Percentiles rank a stretch among this genome's conserved stretches.
Evolutionary conservation across 202 grass and related monocot species (phyloP).

Genomic region (Alloteropsis angusta): DNA sequence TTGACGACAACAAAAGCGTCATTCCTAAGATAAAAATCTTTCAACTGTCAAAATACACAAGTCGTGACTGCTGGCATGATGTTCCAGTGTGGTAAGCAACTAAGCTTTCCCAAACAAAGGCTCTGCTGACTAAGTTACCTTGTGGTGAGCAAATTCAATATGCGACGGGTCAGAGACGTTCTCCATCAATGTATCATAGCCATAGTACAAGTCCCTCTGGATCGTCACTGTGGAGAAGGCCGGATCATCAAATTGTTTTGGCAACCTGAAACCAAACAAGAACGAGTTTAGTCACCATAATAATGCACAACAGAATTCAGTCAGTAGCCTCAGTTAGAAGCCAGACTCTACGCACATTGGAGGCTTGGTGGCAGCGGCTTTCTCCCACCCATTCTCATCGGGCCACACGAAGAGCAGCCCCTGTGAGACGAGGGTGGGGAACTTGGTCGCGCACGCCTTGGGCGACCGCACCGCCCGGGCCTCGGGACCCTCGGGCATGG

Average conservation of each 20-base stretch:
- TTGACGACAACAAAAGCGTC: background rate
- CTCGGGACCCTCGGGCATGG: conserved; percentile 55
- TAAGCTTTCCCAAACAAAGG: background rate
- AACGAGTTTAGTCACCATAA: background rate
- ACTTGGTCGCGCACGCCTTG: conserved; percentile 64
- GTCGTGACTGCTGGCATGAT: background rate
- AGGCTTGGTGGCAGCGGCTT: conserved; percentile 61
- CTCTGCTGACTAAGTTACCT: conserved; percentile 40
- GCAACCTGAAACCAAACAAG: conserved; percentile 54
- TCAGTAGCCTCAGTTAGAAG: background rate
- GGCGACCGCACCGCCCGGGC: conserved; percentile 45
- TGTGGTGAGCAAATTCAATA: conserved; percentile 98
- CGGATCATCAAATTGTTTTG: conserved; percentile 73
- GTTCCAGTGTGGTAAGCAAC: background rate
- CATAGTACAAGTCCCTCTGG: conserved; percentile 87
- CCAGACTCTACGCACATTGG: conserved; percentile 42
- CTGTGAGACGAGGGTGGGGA: conserved; percentile 81
- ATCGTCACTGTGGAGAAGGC: conserved; percentile 86
- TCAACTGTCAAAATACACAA: background rate
- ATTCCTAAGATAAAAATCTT: background rate
- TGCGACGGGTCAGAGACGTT: conserved; percentile 95
- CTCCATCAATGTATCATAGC: conserved; percentile 95
- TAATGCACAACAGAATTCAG: background rate
- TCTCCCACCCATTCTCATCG: conserved; percentile 87
- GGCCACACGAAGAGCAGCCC: conserved; percentile 95